Conservation (phyloP, 176 grass and related monocot species). For the Stipa capillata region DNA sequence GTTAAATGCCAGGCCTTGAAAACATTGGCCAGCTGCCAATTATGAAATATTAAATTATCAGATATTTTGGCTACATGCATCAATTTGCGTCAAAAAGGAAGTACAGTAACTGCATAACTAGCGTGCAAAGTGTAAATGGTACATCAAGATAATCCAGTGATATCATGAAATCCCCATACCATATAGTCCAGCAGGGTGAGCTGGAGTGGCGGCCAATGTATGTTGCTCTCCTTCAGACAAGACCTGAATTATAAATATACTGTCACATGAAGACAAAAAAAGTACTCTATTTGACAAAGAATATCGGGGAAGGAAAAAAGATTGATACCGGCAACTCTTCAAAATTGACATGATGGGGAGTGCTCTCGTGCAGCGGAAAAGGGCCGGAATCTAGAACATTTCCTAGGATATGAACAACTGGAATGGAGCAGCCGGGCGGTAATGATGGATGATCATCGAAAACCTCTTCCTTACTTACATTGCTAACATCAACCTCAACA, state of each 20-base stretch:
- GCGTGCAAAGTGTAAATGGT: neutral
- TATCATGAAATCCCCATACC: constrained; percentile 27
- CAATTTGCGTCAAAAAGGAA: no score
- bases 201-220: constrained; percentile 67
- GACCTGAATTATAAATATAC: constrained; percentile 35
- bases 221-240: constrained; percentile 62
- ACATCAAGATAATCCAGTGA: neutral
- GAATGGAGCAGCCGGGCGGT: constrained; percentile 32
- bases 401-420: constrained; percentile 43
- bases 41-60: neutral
- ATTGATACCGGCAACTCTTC: constrained; percentile 51
- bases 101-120: neutral
- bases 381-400: constrained; percentile 43
- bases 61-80: no score
- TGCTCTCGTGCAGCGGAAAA: constrained; percentile 20
- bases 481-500: constrained; percentile 42
- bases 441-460: constrained; percentile 30
- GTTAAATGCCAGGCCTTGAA: neutral
- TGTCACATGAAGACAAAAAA: neutral
- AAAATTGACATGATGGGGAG: constrained; percentile 26
- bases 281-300: neutral
- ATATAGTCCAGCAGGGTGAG: constrained; percentile 71
- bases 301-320: neutral
- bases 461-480: constrained; percentile 31
- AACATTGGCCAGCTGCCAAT: neutral